A percentile compares a stretch with the other conserved stretches of the same genome.
Conservation (phyloP, 306 rosid species). For the Cicer judaicum region DNA sequence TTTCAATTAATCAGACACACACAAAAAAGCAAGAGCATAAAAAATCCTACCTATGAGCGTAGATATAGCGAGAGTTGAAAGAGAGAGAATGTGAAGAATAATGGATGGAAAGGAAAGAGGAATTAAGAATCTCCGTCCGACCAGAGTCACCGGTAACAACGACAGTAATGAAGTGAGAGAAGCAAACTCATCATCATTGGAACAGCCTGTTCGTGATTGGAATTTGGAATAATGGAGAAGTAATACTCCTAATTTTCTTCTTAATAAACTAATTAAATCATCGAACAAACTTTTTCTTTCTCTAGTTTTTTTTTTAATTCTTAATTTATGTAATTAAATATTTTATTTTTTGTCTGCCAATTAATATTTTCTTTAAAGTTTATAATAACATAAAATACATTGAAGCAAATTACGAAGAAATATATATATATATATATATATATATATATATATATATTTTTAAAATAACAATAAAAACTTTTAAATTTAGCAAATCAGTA, state of each 20-base stretch:
- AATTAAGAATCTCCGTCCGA: neutral
- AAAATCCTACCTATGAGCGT: conserved; percentile 21
- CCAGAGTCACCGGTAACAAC: neutral
- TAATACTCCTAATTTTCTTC: neutral
- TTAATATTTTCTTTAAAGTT: no score
- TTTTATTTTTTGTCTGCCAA: no score
- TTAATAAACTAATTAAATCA: neutral
- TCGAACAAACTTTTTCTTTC: no score
- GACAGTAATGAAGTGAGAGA: conserved; percentile 10
- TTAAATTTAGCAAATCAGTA: no score
- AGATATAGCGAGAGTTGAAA: conserved; percentile 29
- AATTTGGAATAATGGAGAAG: neutral
- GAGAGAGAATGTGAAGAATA: neutral
- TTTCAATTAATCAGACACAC: conserved; percentile 6
- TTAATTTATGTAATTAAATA: no score
- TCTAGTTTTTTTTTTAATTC: no score
- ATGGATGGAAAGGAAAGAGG: neutral
- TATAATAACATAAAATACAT: no score
- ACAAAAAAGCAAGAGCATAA: neutral
- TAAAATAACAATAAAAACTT: no score
- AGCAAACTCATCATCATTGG: neutral
- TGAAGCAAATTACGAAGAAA: no score
- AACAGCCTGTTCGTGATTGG: neutral
- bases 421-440: no score
- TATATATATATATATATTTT: no score